Evolutionary conservation across 2,329 filamentous ascomycete species (phyloP).

Genomic region (Ophioceras dolichostomum): DNA sequence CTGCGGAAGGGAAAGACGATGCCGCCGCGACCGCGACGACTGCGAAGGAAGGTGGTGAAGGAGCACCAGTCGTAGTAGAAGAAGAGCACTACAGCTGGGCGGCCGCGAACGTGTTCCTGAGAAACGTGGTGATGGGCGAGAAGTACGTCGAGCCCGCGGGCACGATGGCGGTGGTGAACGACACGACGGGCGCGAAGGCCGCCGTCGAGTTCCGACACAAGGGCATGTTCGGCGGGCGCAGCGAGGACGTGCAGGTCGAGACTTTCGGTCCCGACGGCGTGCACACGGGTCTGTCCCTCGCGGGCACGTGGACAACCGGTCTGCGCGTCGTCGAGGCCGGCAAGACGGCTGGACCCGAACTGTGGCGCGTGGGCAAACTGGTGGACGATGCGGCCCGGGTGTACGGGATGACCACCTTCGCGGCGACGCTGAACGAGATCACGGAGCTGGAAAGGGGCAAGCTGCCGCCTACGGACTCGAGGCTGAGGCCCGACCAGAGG

Average conservation of each 20-base stretch:
- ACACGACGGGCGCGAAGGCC: conserved; percentile 72
- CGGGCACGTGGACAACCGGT: conserved; percentile 74
- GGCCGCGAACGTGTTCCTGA: conserved; percentile 76
- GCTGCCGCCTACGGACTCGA: conserved; percentile 69
- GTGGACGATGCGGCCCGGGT: conserved; percentile 68
- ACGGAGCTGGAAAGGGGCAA: conserved; percentile 65
- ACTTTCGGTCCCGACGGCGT: conserved; percentile 55
- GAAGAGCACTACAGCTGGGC: conserved; percentile 85
- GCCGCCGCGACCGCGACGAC: too few species aligned
- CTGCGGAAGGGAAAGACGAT: neutral
- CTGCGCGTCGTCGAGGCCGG: conserved; percentile 43
- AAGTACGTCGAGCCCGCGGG: conserved; percentile 96
- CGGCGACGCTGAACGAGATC: conserved; percentile 76
- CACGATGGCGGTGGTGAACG: conserved; percentile 75
- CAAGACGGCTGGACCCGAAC: conserved; percentile 41
- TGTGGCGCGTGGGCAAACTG: conserved; percentile 70
- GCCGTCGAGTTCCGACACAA: conserved; percentile 86
- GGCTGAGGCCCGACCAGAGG: conserved; percentile 78
- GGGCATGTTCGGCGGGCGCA: conserved; percentile 92
- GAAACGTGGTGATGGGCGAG: conserved; percentile 95
- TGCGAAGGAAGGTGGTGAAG: too few species aligned
- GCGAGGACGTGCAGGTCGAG: conserved; percentile 77
- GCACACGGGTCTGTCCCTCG: conserved; percentile 53
- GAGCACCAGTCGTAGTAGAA: too few species aligned
- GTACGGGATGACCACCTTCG: conserved; percentile 83